Percentiles rank a stretch among this genome's conserved stretches.
These are phyloP conservation scores for Auxenochlorella pyrenoidosa DNA, from an alignment of 139 green algal species.

Conservation along the genomic window DNA sequence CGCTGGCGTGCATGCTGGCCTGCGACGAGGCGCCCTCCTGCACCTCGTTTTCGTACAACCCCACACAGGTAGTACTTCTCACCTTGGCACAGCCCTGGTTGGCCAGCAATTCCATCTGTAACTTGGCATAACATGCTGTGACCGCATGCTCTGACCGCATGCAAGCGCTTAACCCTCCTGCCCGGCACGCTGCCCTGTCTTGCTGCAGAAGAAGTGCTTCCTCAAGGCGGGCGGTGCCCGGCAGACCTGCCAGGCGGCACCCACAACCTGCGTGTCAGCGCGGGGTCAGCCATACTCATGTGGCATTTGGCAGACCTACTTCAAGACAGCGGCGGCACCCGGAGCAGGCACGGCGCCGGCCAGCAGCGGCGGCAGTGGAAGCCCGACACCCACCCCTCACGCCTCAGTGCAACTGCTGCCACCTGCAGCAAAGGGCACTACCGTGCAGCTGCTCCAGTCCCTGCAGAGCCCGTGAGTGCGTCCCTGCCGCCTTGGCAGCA, in stretches of 20 bases:
- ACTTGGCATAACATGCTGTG: too few species aligned
- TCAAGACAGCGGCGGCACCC: not conserved
- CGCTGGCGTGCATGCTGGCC: conserved; percentile 53
- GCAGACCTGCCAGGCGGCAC: conserved; percentile 21
- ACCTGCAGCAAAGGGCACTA: not conserved
- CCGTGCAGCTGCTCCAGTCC: conserved; percentile 6
- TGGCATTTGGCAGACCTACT: conserved; percentile 66
- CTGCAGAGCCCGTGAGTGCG: not conserved
- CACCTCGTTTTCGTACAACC: conserved; percentile 58
- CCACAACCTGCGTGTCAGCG: conserved; percentile 30
- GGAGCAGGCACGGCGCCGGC: not conserved
- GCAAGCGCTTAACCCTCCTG: too few species aligned
- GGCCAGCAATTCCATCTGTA: too few species aligned
- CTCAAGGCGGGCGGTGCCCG: conserved; percentile 27
- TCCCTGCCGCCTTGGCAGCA: too few species aligned
- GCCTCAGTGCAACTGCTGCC: not conserved
- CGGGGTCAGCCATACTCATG: conserved; percentile 50
- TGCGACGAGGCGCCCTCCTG: conserved; percentile 48
- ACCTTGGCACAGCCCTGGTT: too few species aligned
- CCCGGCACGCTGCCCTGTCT: not conserved
- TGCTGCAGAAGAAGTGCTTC: conserved; percentile 57
- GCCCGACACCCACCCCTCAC: not conserved
- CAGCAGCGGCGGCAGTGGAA: not conserved
- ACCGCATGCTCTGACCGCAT: too few species aligned
- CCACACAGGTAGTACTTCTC: not conserved